These are phyloP conservation scores for Ogataea hybrid DNA, from an alignment of 1,139 yeast species.

Conservation along the genomic window DNA sequence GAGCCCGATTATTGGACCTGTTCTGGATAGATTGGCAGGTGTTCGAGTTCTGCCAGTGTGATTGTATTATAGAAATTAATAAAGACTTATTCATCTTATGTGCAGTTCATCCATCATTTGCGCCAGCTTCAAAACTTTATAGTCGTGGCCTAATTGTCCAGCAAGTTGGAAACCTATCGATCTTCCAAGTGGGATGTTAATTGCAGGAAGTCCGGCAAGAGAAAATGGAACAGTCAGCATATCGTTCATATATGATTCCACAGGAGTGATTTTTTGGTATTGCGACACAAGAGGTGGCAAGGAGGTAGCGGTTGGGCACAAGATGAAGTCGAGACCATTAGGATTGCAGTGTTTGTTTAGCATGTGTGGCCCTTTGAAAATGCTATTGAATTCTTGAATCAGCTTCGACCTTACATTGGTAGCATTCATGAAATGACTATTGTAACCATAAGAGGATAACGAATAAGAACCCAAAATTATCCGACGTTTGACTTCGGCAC, in stretches of 20 bases:
- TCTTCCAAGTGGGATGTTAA: conserved; percentile 60
- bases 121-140: conserved; percentile 46
- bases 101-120: conserved; percentile 3
- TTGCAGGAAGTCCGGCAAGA: conserved; percentile 85
- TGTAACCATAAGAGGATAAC: conserved; percentile 66
- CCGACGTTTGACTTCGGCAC: conserved; percentile 79
- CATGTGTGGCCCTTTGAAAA: conserved; percentile 55
- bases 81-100: conserved; percentile 1
- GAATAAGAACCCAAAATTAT: conserved; percentile 85
- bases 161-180: conserved; percentile 74
- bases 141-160: conserved; percentile 87
- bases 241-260: conserved; percentile 74
- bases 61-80: conserved; percentile 6
- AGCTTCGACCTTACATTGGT: conserved; percentile 60
- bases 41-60: conserved; percentile 62
- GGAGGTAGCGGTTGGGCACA: conserved; percentile 65
- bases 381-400: conserved; percentile 60
- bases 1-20: conserved; percentile 81
- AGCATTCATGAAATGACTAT: conserved; percentile 81
- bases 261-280: conserved; percentile 43
- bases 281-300: conserved; percentile 53
- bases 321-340: conserved; percentile 55
- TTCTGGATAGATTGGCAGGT: conserved; percentile 61
- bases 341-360: conserved; percentile 31
- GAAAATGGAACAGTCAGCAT: conserved; percentile 88